These are phyloP conservation scores for Pseudohalonectria lignicola DNA, from an alignment of 2,329 filamentous ascomycete genomes.

Conservation along the genomic window DNA sequence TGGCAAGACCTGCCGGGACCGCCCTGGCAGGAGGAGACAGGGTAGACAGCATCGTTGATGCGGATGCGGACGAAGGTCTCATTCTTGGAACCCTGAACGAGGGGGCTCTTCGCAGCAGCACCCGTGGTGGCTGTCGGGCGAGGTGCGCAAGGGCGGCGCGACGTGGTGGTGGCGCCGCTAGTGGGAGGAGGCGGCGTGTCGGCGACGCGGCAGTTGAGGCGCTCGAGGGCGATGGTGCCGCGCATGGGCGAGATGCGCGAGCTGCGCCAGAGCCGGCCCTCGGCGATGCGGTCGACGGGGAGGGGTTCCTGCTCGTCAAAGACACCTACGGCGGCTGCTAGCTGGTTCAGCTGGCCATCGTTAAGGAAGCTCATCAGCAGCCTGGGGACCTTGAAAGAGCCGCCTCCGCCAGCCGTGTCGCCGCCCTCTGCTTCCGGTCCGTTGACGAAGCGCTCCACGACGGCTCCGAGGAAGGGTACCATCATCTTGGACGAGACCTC, in stretches of 20 bases:
- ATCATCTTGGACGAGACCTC: slow-evolving; percentile 45
- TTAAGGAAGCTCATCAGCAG: slow-evolving; percentile 53
- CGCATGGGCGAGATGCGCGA: slow-evolving; percentile 50
- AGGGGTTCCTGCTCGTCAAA: slow-evolving; percentile 45
- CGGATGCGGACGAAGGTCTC: slow-evolving; percentile 42
- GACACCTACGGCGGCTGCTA: slow-evolving; percentile 47
- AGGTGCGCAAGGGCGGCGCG: slow-evolving; percentile 3
- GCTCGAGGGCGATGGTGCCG: slow-evolving; percentile 54
- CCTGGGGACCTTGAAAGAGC: slow-evolving; percentile 36
- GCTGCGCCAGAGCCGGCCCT: slow-evolving; percentile 39
- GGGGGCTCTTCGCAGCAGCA: slow-evolving; percentile 3
- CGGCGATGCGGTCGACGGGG: slow-evolving; percentile 31
- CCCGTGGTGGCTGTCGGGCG: not conserved
- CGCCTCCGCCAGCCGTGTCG: slow-evolving; percentile 28
- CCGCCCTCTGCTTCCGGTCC: slow-evolving; percentile 37
- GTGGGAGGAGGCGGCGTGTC: slow-evolving; percentile 3
- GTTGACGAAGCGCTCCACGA: slow-evolving; percentile 39
- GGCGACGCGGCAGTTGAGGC: slow-evolving; percentile 36
- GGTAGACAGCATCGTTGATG: slow-evolving; percentile 54
- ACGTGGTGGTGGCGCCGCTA: slow-evolving; percentile 4
- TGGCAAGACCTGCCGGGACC: slow-evolving; percentile 45
- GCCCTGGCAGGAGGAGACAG: slow-evolving; percentile 39
- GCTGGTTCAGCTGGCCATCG: slow-evolving; percentile 54
- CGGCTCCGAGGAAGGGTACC: slow-evolving; percentile 45
- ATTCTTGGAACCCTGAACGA: too few relatives aligned